These are phyloP conservation scores for Blastobotrys muscicola DNA, from an alignment of 805 yeast genomes.

Conservation along the genomic window DNA sequence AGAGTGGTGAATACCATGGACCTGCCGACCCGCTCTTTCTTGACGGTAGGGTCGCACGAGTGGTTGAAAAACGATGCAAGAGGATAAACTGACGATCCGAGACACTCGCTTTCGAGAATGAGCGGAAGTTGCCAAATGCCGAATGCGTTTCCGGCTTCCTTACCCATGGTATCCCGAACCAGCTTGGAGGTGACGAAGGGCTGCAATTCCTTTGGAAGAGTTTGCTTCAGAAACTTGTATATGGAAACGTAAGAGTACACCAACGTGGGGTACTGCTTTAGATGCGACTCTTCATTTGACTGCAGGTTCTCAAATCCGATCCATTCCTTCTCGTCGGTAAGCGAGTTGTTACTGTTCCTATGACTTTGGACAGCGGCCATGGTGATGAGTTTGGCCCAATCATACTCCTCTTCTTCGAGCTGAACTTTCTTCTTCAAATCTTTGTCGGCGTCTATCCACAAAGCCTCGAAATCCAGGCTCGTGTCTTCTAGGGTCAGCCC, in stretches of 20 bases:
- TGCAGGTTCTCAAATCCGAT: conserved; percentile 36
- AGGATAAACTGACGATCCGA: conserved; percentile 54
- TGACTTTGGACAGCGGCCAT: conserved; percentile 16
- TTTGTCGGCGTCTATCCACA: conserved; percentile 22
- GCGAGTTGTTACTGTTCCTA: conserved; percentile 3
- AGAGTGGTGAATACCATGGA: conserved; percentile 36
- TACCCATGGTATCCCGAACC: conserved; percentile 43
- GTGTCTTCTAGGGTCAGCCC: too few relatives aligned
- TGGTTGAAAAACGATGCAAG: conserved; percentile 62
- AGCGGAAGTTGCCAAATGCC: conserved; percentile 51
- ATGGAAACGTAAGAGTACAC: conserved; percentile 38
- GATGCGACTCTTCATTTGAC: conserved; percentile 41
- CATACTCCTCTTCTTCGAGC: conserved; percentile 45
- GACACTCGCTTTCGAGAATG: conserved; percentile 35
- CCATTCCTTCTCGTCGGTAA: conserved; percentile 16
- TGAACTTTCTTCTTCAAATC: conserved; percentile 31
- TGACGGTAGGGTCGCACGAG: conserved; percentile 48
- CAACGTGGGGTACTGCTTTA: conserved; percentile 38
- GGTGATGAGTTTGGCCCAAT: conserved; percentile 41
- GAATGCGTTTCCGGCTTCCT: conserved; percentile 58
- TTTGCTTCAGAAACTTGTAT: conserved; percentile 38
- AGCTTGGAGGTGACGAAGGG: conserved; percentile 32
- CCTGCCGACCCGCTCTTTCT: conserved; percentile 34
- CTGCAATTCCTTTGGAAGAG: conserved; percentile 26
- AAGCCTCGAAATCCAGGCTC: neutral